Evolutionary conservation across 2,329 filamentous ascomycete genomes (phyloP).

Genomic region (Aspergillus fijiensis): DNA sequence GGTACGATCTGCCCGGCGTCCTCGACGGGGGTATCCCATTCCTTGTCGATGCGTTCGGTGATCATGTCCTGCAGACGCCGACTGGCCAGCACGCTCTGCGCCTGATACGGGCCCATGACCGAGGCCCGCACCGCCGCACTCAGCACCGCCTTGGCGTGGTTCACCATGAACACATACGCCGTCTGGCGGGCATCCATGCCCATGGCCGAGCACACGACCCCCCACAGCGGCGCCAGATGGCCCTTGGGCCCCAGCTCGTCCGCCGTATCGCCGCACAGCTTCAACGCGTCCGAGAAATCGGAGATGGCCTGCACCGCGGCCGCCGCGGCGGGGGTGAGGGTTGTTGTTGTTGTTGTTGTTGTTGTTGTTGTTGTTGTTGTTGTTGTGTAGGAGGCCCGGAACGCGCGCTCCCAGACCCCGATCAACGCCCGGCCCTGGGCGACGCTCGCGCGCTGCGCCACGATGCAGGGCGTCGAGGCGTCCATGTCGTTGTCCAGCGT

Average conservation of each 20-base stretch:
- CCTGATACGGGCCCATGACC: conserved; percentile 66
- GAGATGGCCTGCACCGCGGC: conserved; percentile 31
- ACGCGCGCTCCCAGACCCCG: conserved; percentile 60
- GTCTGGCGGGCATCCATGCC: conserved; percentile 53
- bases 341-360: neutral
- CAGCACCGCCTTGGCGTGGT: conserved; percentile 62
- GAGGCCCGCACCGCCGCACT: conserved; percentile 63
- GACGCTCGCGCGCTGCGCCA: conserved; percentile 60
- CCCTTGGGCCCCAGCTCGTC: conserved; percentile 44
- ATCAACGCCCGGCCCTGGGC: conserved; percentile 61
- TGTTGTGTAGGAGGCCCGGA: conserved; percentile 33
- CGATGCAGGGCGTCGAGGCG: conserved; percentile 62
- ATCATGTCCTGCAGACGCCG: conserved; percentile 54
- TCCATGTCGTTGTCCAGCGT: conserved; percentile 63
- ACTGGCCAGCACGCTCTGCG: conserved; percentile 59
- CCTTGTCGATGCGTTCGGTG: conserved; percentile 47
- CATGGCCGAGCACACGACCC: conserved; percentile 55
- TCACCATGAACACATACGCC: conserved; percentile 62
- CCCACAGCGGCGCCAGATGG: conserved; percentile 63
- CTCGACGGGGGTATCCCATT: conserved; percentile 51
- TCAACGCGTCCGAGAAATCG: conserved; percentile 41
- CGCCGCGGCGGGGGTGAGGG: conserved; percentile 20
- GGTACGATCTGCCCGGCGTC: conserved; percentile 63
- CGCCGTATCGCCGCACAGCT: conserved; percentile 31
- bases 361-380: neutral